phyloP scores from a whole-genome alignment of 2,329 filamentous ascomycete species.

The Lecanicillium sp. region DNA sequence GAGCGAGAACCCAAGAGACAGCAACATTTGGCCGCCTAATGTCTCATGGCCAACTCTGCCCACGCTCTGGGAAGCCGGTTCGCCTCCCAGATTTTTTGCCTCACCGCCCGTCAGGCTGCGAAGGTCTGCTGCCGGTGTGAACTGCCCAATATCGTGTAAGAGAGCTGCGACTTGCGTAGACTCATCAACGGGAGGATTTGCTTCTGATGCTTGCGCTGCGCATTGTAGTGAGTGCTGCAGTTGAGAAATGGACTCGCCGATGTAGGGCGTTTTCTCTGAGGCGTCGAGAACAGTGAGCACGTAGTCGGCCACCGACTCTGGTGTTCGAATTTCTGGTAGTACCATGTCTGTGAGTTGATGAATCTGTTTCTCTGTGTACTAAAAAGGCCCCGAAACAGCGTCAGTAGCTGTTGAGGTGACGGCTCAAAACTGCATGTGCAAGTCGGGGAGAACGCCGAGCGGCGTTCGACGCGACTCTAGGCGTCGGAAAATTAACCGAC shows the following conservation, averaged over 20 bases:
- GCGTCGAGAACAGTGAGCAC: constrained; percentile 9
- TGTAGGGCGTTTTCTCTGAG: constrained; percentile 11
- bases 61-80: constrained; percentile 6
- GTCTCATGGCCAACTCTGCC: constrained; percentile 12
- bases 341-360: constrained; percentile 1
- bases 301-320: constrained; percentile 10
- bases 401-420: too few relatives aligned
- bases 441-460: too few relatives aligned
- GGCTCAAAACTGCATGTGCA: too few relatives aligned
- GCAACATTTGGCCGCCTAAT: constrained; percentile 9
- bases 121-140: constrained; percentile 10
- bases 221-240: constrained; percentile 13
- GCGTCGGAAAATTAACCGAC: too few relatives aligned
- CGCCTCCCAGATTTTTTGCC: constrained; percentile 10
- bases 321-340: constrained; percentile 7
- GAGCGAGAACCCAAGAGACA: constrained; percentile 10
- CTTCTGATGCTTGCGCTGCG: constrained; percentile 9
- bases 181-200: constrained; percentile 12
- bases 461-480: too few relatives aligned
- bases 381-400: too few relatives aligned
- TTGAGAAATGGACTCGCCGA: constrained; percentile 14
- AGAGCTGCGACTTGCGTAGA: constrained; percentile 13
- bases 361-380: not conserved
- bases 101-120: constrained; percentile 6
- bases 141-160: constrained; percentile 14